phyloP scores from a whole-genome alignment of 2,329 filamentous ascomycete species.

The Clarireedia paspali region DNA sequence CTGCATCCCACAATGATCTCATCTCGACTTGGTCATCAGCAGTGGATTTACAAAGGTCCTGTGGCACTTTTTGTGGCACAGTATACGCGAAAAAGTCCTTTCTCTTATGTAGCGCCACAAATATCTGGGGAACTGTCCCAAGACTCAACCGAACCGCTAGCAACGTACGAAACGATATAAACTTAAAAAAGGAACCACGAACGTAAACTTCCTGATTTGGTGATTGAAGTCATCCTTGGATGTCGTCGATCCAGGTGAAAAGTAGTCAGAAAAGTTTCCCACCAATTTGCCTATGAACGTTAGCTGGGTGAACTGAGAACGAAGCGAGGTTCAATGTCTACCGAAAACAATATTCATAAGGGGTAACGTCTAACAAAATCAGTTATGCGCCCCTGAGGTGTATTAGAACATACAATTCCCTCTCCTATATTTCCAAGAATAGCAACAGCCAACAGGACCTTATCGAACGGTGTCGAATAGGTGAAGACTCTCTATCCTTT shows the following conservation, averaged over 20 bases:
- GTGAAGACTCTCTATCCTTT: slow-evolving; percentile 22
- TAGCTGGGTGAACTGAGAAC: neutral
- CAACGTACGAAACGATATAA: neutral
- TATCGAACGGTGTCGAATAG: slow-evolving; percentile 21
- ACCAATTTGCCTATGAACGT: slow-evolving; percentile 26
- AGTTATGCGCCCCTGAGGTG: neutral
- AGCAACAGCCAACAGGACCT: slow-evolving; percentile 17
- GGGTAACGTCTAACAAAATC: slow-evolving; percentile 39
- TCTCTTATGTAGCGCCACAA: neutral
- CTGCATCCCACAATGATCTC: no score
- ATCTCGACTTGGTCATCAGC: no score
- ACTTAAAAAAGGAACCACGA: slow-evolving; percentile 14
- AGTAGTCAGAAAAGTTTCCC: slow-evolving; percentile 21
- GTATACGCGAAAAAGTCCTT: no score
- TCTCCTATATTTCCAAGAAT: slow-evolving; percentile 19
- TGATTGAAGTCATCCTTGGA: slow-evolving; percentile 34
- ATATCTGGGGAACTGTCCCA: neutral
- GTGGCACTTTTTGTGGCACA: no score
- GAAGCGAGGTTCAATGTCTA: slow-evolving; percentile 21
- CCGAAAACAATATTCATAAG: slow-evolving; percentile 54
- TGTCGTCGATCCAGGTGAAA: slow-evolving; percentile 29
- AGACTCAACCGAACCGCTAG: neutral
- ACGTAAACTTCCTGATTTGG: slow-evolving; percentile 39
- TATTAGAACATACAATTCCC: slow-evolving; percentile 18
- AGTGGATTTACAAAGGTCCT: no score